Conservation (phyloP, 2,329 filamentous ascomycete genomes). For the Aspergillus pseudoviridinutans region DNA sequence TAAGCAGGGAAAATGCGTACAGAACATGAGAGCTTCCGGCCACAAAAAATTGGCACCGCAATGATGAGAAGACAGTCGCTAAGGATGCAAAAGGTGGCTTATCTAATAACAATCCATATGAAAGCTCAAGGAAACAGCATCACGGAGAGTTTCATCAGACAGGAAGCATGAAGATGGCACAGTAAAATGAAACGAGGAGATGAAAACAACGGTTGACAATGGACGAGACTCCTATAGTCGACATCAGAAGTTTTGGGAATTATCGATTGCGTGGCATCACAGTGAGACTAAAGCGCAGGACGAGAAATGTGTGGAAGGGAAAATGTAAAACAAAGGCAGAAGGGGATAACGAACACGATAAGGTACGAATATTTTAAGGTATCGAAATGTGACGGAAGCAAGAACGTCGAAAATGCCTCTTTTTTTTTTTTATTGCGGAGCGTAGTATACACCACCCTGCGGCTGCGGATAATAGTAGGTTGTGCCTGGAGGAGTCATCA, state of each 20-base stretch:
- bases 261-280: not conserved
- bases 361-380: not conserved
- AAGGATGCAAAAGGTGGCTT: slow-evolving; percentile 7
- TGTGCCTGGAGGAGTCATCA: slow-evolving; percentile 64
- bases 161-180: not conserved
- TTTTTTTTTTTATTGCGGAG: slow-evolving; percentile 19
- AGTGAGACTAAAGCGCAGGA: not conserved
- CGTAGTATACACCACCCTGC: slow-evolving; percentile 62
- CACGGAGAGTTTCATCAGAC: not conserved
- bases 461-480: slow-evolving; percentile 54
- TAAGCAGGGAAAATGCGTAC: not conserved
- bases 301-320: slow-evolving; percentile 2
- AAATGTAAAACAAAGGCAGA: slow-evolving; percentile 10
- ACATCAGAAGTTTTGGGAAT: not conserved
- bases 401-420: not conserved
- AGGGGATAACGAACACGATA: slow-evolving; percentile 7
- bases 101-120: not conserved
- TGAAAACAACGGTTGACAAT: not conserved
- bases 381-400: not conserved
- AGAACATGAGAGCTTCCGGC: not conserved
- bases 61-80: not conserved
- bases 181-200: not conserved
- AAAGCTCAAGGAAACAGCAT: not conserved
- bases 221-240: not conserved
- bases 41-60: not conserved